These are phyloP conservation scores for Phytophthora vignae DNA, from an alignment of 352 stramenopile species.

Conservation along the genomic window DNA sequence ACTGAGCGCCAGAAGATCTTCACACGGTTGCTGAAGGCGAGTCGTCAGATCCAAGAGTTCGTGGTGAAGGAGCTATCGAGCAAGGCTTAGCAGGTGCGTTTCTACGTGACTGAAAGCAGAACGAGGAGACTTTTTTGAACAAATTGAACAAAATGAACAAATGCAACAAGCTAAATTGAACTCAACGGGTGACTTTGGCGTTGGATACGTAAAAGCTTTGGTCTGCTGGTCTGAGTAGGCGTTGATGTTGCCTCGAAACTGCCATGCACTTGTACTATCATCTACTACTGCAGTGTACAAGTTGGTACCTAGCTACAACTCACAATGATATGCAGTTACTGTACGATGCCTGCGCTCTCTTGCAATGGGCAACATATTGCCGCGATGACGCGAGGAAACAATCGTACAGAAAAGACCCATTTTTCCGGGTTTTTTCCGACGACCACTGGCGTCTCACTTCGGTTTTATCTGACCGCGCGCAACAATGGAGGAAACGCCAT, in stretches of 20 bases:
- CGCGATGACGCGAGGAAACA: background rate
- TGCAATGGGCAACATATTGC: background rate
- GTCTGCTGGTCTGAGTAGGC: too few relatives aligned
- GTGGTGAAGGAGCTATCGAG: slow-evolving; percentile 12
- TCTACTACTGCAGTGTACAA: too few relatives aligned
- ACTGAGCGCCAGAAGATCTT: slow-evolving; percentile 29
- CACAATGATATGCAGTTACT: background rate
- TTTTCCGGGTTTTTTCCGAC: background rate
- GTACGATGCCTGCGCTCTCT: background rate
- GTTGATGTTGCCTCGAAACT: too few relatives aligned
- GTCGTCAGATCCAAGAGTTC: slow-evolving; percentile 23
- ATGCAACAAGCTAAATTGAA: too few relatives aligned
- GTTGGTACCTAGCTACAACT: background rate
- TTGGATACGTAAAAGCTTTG: background rate
- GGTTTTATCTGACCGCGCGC: background rate
- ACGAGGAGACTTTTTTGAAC: background rate
- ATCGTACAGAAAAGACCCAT: background rate
- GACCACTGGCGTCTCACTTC: background rate
- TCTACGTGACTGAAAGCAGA: too few relatives aligned
- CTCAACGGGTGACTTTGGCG: background rate
- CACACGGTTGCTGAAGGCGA: slow-evolving; percentile 41
- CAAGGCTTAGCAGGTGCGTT: background rate
- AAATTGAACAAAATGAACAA: background rate
- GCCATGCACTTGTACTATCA: too few relatives aligned
- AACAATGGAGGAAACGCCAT: background rate